Evolutionary conservation across 768 basidiomycete genomes (phyloP), one percentile per base, ranked within the genome.

Genomic region (Mrakia frigida): DNA sequence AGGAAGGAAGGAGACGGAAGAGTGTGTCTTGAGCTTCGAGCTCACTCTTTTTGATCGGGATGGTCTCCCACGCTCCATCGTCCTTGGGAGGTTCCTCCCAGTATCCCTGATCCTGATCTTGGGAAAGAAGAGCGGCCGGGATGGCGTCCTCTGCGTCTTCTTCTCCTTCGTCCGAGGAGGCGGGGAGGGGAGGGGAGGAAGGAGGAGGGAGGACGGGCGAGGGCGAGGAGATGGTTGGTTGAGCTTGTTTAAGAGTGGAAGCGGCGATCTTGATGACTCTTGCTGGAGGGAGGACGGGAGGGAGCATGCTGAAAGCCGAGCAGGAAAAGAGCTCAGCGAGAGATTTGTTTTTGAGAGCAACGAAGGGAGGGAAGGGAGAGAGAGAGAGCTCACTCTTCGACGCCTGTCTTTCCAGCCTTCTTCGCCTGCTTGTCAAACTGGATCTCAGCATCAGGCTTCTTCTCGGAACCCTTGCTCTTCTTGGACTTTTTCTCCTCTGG

Each of bases 261-360:
- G 73, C 0, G 9, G 73, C 35, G 69, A 75, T 75, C 69, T 75
- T 75, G 67, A 75, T 75, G 56, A 75, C 74, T 59, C 74, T 56
- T n/a, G 74, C 74, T 18, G 74, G 74, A 33, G 68, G 67, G 1
- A 37, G 56, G 37, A 70, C 68, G 43, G 74, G 67, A 39, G 74
- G 74, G 35, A 75, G 74, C 74, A 75, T 75, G 53, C 74, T 75
- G 39, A 2, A 31, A 13, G 46, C 1, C 56, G n/a, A 41, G 6
- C 7, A 33, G 10, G 23, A 31, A 10, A 11, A 39, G 31, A 11
- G 70, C 13, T 37, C 18, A 59, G 52, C 9, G 21, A 23, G 70
- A 2, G 63, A 31, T 41, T 33, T 14, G 28, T 43, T 39, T 9
- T 6, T 3, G 28, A 4, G 0, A 28, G 18, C 25, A 6, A 25